Evolutionary conservation across 225 moss, liverwort and hornwort species (phyloP).

Genomic region (Climacium dendroides): DNA sequence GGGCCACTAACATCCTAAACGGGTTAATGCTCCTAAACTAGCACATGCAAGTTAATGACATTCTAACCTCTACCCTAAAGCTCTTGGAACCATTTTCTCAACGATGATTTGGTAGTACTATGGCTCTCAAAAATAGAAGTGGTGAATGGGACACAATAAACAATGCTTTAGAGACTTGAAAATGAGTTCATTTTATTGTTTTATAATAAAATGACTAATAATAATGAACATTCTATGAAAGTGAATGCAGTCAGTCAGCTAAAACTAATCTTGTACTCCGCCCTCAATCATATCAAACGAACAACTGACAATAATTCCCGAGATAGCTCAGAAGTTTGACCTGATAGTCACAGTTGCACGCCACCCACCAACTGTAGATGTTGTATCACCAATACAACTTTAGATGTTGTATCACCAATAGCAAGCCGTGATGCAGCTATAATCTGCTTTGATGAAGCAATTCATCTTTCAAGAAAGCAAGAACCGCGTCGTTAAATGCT

Average conservation of each 20-base stretch:
- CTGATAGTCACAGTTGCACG: background rate
- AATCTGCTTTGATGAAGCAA: background rate
- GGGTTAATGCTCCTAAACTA: background rate
- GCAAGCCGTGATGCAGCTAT: background rate
- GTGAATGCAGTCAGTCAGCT: background rate
- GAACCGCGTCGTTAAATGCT: conserved; percentile 1
- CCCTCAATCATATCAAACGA: background rate
- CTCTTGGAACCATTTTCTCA: background rate
- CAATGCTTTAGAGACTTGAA: background rate
- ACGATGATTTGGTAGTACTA: background rate
- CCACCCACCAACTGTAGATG: too few species aligned
- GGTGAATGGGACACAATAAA: background rate
- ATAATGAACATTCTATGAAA: background rate
- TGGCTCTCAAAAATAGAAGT: background rate
- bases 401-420: too few species aligned
- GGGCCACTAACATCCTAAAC: too few species aligned
- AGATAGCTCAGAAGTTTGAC: background rate
- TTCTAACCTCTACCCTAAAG: background rate
- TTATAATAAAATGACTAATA: background rate
- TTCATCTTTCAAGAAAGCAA: background rate
- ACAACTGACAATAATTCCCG: background rate
- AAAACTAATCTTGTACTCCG: background rate
- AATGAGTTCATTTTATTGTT: background rate
- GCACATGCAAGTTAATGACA: background rate
- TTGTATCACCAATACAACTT: too few species aligned